Evolutionary conservation across 2,329 filamentous ascomycete species (phyloP).

Genomic region (Scopulariopsis brevicaulis): DNA sequence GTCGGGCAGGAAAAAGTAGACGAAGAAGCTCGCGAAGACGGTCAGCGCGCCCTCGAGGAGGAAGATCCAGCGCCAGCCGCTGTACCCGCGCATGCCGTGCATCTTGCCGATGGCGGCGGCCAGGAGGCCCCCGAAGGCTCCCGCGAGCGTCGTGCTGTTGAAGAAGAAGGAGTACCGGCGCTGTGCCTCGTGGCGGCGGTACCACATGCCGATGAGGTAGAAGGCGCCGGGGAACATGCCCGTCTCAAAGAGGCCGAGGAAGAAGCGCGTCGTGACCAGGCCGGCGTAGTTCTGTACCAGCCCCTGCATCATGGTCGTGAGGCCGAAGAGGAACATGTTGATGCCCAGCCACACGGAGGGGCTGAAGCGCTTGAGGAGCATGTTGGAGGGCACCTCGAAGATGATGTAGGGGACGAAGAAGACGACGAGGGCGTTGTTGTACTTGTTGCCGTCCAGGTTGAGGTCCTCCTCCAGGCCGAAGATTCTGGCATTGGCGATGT

Average conservation of each 20-base stretch:
- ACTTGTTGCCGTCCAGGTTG: constrained; percentile 43
- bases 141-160: constrained; percentile 65
- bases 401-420: constrained; percentile 73
- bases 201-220: constrained; percentile 82
- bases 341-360: constrained; percentile 62
- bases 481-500: constrained; percentile 66
- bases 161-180: constrained; percentile 96
- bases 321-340: constrained; percentile 78
- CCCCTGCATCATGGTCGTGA: constrained; percentile 66
- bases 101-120: constrained; percentile 83
- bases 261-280: constrained; percentile 70
- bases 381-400: constrained; percentile 50
- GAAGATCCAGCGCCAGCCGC: constrained; percentile 74
- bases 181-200: constrained; percentile 76
- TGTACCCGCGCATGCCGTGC: constrained; percentile 56
- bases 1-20: constrained; percentile 60
- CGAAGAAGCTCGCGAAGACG: constrained; percentile 45
- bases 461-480: constrained; percentile 56
- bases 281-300: constrained; percentile 68
- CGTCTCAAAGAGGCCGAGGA: constrained; percentile 66
- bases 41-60: constrained; percentile 64
- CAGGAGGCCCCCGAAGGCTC: constrained; percentile 77
- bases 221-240: constrained; percentile 56
- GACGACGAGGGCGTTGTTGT: constrained; percentile 67
- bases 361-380: constrained; percentile 21